A percentile compares a stretch with the other conserved stretches of the same genome.
Conservation (phyloP, 257 asterid species). For the Lavandula angustifolia region DNA sequence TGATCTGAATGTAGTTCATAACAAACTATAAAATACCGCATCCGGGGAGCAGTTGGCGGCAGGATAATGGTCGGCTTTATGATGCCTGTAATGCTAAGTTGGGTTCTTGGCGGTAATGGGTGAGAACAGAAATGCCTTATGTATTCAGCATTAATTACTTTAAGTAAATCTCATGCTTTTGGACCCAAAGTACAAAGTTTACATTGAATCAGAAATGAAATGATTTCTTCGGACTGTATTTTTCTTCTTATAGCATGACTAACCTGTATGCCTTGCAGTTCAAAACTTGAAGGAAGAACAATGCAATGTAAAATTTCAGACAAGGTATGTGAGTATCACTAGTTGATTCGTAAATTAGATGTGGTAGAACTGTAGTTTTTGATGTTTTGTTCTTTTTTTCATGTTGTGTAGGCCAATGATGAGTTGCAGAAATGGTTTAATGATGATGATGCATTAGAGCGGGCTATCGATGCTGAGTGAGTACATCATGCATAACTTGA, state of each 20-base stretch:
- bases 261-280: constrained; percentile 44
- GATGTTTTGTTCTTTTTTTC: constrained; percentile 24
- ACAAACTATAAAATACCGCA: constrained; percentile 81
- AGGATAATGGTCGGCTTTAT: constrained; percentile 64
- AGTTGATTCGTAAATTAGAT: background rate
- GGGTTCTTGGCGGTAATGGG: constrained; percentile 99
- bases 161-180: background rate
- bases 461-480: constrained; percentile 85
- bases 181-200: background rate
- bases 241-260: constrained; percentile 2
- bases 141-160: background rate
- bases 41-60: constrained; percentile 97
- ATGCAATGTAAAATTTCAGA: constrained; percentile 79
- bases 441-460: constrained; percentile 85
- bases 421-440: constrained; percentile 67
- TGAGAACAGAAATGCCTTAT: constrained; percentile 32
- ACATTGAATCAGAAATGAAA: background rate
- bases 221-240: background rate
- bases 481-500: constrained; percentile 23
- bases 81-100: constrained; percentile 89
- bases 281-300: constrained; percentile 87
- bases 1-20: constrained; percentile 60
- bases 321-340: constrained; percentile 50
- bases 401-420: constrained; percentile 61
- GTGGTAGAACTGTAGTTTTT: background rate